Evolutionary conservation across 768 basidiomycete species (phyloP), one percentile per base, ranked within the genome.

Genomic region (Grammothele lineata): DNA sequence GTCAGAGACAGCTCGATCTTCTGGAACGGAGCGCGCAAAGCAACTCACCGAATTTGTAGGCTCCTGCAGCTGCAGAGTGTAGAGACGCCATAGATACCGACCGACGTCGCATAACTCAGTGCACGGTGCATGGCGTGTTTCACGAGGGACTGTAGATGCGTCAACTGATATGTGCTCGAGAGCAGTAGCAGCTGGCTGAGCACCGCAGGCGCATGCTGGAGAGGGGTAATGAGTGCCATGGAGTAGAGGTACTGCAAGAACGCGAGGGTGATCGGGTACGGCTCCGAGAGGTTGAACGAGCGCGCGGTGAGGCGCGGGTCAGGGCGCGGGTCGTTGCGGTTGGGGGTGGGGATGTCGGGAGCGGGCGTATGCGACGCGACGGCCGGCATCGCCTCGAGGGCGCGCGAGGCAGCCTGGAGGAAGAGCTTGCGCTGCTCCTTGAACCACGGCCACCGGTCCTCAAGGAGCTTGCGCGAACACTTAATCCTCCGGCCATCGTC

Each of bases 381-480:
- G 3, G 71, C 59, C 0, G 87, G 85, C 36, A 88, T 64, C 7
- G 69, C 66, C 36, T 84, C 80, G 35, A 86, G 68, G 5, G 78
- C 73, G 22, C 68, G 69, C 37, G 68, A 67, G 1, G 87, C 87
- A 8, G 70, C 74, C 42, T 77, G 72, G 27, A 84, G 55, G 58
- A 88, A 82, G 41, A 70, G 69, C 42, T 69, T 62, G 17, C 85
- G 70, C 59, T 90, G 83, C 43, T 82, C 78, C 55, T 78, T 78
- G 74, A 99, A 93, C 95, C 95, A 99, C 1, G 87, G 81, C 95
- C 95, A 99, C 26, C 94, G 78, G 26, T 92, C 85, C 60, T 90
- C 86, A 23, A 99, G 71, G n/a, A 92, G 62, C 62, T 78, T 83
- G 38, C 91, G 76, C 19, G 92, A 93, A 62, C 91, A 93, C 41